Percentiles rank a stretch among this genome's conserved stretches.
phyloP scores from a whole-genome alignment of 495 filamentous ascomycete species.

The Oidiodendron maius region DNA sequence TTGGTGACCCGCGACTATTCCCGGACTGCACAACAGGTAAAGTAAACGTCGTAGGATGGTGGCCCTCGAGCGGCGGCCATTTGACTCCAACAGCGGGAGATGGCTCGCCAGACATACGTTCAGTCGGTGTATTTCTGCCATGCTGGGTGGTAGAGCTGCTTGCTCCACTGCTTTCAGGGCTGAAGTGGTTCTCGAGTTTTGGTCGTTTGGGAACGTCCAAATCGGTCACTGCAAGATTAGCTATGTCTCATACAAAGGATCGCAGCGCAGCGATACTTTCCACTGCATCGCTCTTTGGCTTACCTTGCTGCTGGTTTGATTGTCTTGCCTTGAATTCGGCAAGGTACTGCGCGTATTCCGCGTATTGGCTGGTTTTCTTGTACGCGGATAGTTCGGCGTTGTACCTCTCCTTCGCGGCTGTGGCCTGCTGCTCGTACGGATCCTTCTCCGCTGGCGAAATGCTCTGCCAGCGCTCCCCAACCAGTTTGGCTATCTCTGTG shows the following conservation, averaged over 20 bases:
- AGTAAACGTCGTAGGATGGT: neutral
- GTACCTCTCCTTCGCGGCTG: constrained; percentile 64
- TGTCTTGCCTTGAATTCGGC: constrained; percentile 69
- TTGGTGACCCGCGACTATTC: constrained; percentile 11
- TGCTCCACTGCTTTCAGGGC: constrained; percentile 16
- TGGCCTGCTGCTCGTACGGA: constrained; percentile 62
- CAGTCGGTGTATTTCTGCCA: constrained; percentile 7
- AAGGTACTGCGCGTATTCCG: constrained; percentile 58
- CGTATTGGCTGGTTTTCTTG: constrained; percentile 61
- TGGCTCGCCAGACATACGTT: constrained; percentile 6
- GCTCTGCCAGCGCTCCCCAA: constrained; percentile 75
- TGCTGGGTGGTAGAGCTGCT: constrained; percentile 17
- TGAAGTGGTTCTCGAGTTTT: constrained; percentile 20
- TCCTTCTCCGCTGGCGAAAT: constrained; percentile 59
- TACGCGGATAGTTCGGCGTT: constrained; percentile 60
- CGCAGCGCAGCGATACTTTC: neutral
- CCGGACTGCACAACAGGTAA: neutral
- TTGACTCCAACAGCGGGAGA: constrained; percentile 11
- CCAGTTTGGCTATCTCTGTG: constrained; percentile 75
- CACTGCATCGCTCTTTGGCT: neutral
- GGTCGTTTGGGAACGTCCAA: constrained; percentile 21
- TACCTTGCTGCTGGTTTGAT: constrained; percentile 36
- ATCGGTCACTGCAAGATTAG: constrained; percentile 13
- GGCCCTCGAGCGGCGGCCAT: constrained; percentile 10
- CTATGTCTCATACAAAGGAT: neutral